These are phyloP conservation scores for Syncephalastrum sp. DNA, from an alignment of 371 early-diverging fungal genomes.

Conservation along the genomic window DNA sequence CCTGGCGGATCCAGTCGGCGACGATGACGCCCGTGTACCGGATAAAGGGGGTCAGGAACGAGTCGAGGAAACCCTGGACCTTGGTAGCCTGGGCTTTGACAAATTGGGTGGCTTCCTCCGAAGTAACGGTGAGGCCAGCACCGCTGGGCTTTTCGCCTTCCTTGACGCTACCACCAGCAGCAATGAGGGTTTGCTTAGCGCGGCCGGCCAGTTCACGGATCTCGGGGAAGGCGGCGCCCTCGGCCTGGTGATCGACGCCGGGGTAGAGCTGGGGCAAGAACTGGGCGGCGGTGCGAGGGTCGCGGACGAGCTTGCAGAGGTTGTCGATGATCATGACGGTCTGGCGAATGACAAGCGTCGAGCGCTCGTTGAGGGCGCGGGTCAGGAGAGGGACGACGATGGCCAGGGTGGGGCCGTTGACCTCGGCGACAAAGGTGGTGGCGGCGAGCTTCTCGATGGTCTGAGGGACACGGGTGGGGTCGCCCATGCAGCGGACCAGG, in stretches of 20 bases:
- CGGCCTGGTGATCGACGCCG: conserved; percentile 62
- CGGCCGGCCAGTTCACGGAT: conserved; percentile 59
- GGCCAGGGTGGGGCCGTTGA: conserved; percentile 77
- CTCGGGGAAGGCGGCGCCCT: conserved; percentile 60
- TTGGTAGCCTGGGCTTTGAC: conserved; percentile 47
- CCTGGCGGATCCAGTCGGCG: conserved; percentile 54
- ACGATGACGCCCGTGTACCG: conserved; percentile 47
- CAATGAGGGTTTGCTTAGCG: conserved; percentile 56
- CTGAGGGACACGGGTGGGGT: conserved; percentile 65
- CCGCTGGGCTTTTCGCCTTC: conserved; percentile 26
- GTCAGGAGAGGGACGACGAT: conserved; percentile 72
- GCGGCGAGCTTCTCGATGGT: conserved; percentile 73
- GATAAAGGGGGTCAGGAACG: conserved; percentile 50
- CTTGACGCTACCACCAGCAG: conserved; percentile 49
- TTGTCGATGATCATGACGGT: conserved; percentile 63
- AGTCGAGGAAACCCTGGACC: conserved; percentile 54
- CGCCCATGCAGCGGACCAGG: conserved; percentile 73
- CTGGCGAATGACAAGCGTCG: conserved; percentile 54
- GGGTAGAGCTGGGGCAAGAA: conserved; percentile 71
- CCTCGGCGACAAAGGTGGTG: conserved; percentile 80
- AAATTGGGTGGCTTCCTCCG: conserved; percentile 39
- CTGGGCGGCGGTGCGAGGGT: conserved; percentile 61
- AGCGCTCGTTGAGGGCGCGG: conserved; percentile 64
- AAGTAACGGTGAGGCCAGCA: conserved; percentile 29
- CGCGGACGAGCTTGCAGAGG: conserved; percentile 62